Base-by-base conservation (phyloP, 2,329 filamentous ascomycete genomes). In the Talaromyces sp. region DNA sequence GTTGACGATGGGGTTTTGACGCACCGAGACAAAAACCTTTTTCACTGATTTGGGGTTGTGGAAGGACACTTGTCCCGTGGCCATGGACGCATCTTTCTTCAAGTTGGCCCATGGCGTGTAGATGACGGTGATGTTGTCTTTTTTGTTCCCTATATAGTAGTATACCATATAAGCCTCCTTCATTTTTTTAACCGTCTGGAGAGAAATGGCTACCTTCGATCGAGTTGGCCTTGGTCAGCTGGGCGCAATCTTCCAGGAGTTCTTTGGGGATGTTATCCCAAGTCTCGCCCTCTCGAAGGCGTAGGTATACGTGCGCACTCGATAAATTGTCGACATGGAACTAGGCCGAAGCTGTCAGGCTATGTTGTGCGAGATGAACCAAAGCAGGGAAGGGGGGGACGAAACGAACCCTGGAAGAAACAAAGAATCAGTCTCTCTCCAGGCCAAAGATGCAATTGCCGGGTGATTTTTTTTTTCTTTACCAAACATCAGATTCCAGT, bases 241-340 rank as follows among this genome's bases (percentile, higher is more conserved):
- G 95, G n/a, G 90, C 95, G 69, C 95, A 91, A 76, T 99, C 95
- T 66, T 82, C 85, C 62, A 99, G 73, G 29, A 99, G 82, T 3
- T 85, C 84, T 63, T 86, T 72, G 0, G 90, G 87, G 62, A 99
- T 91, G 50, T 82, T 77, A 56, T 97, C 92, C 95, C 95, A 99
- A 46, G 84, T 81, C 66, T 95, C 86, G 61, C 86, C 89, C 50
- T 93, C 87, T 17, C 81, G 82, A 67, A 98, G 83, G 35, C 95
- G 89, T 35, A 99, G 85, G 77, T 99, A 99, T 69, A 99, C 91
- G 77, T 99, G 95, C 2, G 95, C 95, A 68, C 90, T 96, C 49
- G 93, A 97, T 35, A 99, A 84, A 74, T 99, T 99, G 81, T 99
- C 95, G 68, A 89, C 95, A 81, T 99, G 95, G 73, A 99, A 99